Evolutionary conservation across 2,329 filamentous ascomycete genomes (phyloP), one percentile per base, ranked within the genome.

Genomic region (Colletotrichum salicis): DNA sequence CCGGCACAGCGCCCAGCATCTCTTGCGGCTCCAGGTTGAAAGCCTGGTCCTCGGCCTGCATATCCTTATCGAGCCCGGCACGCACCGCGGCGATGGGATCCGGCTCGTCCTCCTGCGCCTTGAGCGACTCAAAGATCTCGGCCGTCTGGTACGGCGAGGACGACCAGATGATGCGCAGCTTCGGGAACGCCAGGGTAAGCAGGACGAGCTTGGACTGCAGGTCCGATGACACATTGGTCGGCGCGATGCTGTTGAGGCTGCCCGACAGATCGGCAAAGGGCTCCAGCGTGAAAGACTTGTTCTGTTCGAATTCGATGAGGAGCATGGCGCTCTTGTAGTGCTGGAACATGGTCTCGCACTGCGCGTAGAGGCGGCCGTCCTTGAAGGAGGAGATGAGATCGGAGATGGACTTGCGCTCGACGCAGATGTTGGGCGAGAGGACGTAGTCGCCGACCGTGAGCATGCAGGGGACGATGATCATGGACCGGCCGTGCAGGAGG

Each of bases 381-480:
- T 92, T 92, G 83, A 99, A 95, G 1, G 95, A 98, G 67, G 92
- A 92, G 81, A 98, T 96, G 57, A 99, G 85, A 84, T 99, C 96
- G 78, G 91, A 91, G 78, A 99, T 88, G 31, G 94, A 97, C 84
- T 99, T 99, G 59, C 96, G 93, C 84, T 99, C 96, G 37, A 99
- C 89, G 82, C 95, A 97, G 75, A 98, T 96, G 75, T 91, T 89
- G 1, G 96, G 96, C 1, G 94, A 96, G 54, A 99, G 87, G 73
- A 99, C 92, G 82, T 99, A 99, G 84, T 99, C 96, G 74, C 94
- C 96, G 0, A 99, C 96, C 1, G 96, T 99, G 71, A 99, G 86
- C 90, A 97, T 97, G 82, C 96, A 98, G 2, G 96, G 96, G 0
- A 98, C 92, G 55, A 98, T 91, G 41, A 95, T 86, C 85, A 98